Evolutionary conservation across 1,284 basidiomycete genomes (phyloP), one percentile per base, ranked within the genome.

Genomic region (Exobasidium cylindrosporum): DNA sequence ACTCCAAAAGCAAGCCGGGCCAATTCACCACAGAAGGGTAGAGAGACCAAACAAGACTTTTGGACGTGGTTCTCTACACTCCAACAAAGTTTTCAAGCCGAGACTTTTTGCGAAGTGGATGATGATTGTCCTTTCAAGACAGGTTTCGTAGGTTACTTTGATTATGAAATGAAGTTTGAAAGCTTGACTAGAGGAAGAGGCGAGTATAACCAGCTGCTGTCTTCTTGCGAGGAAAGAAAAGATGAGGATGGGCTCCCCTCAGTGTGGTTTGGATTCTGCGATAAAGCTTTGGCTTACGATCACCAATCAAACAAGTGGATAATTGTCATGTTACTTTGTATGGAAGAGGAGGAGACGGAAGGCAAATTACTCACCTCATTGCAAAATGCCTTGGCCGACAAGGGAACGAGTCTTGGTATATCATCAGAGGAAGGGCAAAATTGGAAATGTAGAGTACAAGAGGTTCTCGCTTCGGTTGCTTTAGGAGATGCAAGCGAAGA

Each of bases 161-260:
- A 82, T 1, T 85, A 85, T 67, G 84, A 85, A 70, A 84, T 85
- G 83, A 84, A 84, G 72, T 77, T 81, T 58, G 83, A 84, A 60
- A 81, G 81, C 46, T 65, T 85, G 11, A 28, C 31, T 1, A 3
- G 35, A 17, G 35, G 35, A 40, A 40, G 17, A 17, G 35, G 17
- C 35, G 35, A 40, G 7, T 17, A 10, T 17, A 40, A 7, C 35
- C 35, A 40, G 10, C 7, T n/a, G 17, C 5, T n/a, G 6, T 21
- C 13, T 17, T 40, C 24, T 4, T 30, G n/a, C 24, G n/a, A 10
- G 10, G 29, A 17, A 17, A 28, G 4, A 24, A 10, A 40, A 54
- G 21, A 17, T 17, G 29, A 13, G 1, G 1, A n/a, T 43, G 43
- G 66, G 4, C 55, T 63, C 1, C 68, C 71, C 30, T 75, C 77